Percentiles rank a stretch among this genome's conserved stretches.
Conservation (phyloP, 345 rosid species). For the Barbarea vulgaris region DNA sequence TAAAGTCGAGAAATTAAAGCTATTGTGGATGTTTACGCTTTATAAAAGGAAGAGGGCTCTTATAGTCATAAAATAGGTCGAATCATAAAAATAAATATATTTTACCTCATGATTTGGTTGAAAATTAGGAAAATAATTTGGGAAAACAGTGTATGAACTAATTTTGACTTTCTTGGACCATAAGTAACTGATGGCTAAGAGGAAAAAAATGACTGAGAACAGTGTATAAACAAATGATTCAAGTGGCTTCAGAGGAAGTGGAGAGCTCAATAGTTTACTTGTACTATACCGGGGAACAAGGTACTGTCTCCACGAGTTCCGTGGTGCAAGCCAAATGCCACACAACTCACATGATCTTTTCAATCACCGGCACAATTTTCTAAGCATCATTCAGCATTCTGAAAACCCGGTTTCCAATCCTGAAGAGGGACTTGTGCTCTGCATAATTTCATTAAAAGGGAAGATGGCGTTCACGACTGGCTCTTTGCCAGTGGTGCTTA, state of each 20-base stretch:
- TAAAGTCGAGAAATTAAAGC: background rate
- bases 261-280: conserved; percentile 39
- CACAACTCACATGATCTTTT: conserved; percentile 74
- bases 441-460: conserved; percentile 66
- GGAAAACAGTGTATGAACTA: background rate
- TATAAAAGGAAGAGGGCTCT: background rate
- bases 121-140: background rate
- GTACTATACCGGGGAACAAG: conserved; percentile 67
- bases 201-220: no score
- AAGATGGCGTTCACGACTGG: conserved; percentile 71
- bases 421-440: conserved; percentile 80
- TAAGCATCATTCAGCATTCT: conserved; percentile 57
- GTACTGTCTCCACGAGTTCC: conserved; percentile 54
- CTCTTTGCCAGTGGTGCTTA: conserved; percentile 45
- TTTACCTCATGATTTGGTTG: background rate
- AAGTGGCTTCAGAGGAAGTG: conserved; percentile 75
- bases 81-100: background rate
- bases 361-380: conserved; percentile 69
- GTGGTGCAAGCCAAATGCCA: conserved; percentile 68
- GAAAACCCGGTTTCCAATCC: conserved; percentile 73
- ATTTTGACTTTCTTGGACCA: no score
- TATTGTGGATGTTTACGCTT: background rate
- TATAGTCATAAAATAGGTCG: background rate
- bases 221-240: conserved; percentile 16
- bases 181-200: no score